phyloP scores from a whole-genome alignment of 805 yeast species.

The Scheffersomyces lignosus region DNA sequence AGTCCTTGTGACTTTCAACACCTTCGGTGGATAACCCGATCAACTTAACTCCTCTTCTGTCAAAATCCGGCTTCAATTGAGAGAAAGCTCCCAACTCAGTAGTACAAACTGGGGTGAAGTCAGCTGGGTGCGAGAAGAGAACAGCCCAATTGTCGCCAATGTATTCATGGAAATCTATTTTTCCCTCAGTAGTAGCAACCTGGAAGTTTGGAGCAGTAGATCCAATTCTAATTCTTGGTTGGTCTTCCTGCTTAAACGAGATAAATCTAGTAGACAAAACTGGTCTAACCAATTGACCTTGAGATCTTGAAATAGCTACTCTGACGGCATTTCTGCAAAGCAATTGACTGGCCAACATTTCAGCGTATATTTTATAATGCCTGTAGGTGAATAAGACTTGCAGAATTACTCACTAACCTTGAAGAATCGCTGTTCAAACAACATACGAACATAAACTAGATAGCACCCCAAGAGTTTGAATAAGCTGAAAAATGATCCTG shows the following conservation, averaged over 20 bases:
- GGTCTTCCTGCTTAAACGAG: constrained; percentile 37
- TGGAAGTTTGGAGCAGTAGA: constrained; percentile 69
- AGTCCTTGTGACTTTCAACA: constrained; percentile 72
- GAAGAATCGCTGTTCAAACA: too few species aligned
- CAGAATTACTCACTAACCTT: background rate
- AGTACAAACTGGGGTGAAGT: constrained; percentile 95
- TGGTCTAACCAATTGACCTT: constrained; percentile 4
- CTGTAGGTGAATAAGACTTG: constrained; percentile 1
- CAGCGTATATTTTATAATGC: background rate
- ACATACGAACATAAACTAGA: too few species aligned
- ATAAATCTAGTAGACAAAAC: constrained; percentile 16
- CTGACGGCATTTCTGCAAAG: constrained; percentile 13
- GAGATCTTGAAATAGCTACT: constrained; percentile 4
- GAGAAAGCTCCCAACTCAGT: constrained; percentile 96
- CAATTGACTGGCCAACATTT: constrained; percentile 21
- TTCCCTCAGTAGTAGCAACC: constrained; percentile 63
- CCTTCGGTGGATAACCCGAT: constrained; percentile 89
- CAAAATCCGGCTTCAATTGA: constrained; percentile 82
- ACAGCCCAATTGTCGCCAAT: constrained; percentile 86
- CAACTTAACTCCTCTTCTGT: constrained; percentile 80
- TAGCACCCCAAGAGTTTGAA: too few species aligned
- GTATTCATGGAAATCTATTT: constrained; percentile 62
- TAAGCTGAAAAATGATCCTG: too few species aligned
- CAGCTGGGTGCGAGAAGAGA: constrained; percentile 92
- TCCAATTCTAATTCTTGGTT: constrained; percentile 52